Evolutionary conservation across 257 asterid species (phyloP).

Genomic region (Galeopsis tetrahit): DNA sequence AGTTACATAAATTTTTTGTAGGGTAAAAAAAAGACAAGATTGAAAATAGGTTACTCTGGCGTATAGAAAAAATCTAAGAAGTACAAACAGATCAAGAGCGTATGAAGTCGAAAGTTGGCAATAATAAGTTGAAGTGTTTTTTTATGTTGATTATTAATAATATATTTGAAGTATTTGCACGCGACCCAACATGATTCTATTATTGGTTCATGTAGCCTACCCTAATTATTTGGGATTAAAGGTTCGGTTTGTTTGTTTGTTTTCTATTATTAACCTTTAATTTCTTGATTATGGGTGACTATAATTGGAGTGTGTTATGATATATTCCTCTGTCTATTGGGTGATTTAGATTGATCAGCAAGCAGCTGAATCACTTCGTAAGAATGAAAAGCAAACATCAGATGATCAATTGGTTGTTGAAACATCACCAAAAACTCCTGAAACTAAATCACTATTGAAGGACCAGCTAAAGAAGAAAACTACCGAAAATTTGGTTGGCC

Average conservation of each 20-base stretch:
- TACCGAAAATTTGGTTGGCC: conserved; percentile 41
- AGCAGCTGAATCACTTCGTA: conserved; percentile 92
- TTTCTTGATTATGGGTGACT: conserved; percentile 22
- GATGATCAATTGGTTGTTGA: conserved; percentile 54
- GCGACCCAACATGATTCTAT: neutral
- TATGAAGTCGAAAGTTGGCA: neutral
- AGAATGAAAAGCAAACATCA: conserved; percentile 63
- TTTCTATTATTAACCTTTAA: neutral
- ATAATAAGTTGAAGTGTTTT: neutral
- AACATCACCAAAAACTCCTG: conserved; percentile 45
- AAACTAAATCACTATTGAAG: conserved; percentile 64
- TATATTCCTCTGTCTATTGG: conserved; percentile 30
- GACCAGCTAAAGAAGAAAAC: conserved; percentile 84
- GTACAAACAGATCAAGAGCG: neutral
- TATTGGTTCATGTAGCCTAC: no score
- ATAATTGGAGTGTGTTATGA: conserved; percentile 8
- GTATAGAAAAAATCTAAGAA: neutral
- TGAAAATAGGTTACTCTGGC: neutral
- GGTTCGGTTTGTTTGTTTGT: neutral
- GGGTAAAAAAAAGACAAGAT: neutral
- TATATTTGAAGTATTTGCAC: no score
- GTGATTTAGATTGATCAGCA: conserved; percentile 86
- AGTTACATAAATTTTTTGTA: neutral
- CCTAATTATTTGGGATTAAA: no score
- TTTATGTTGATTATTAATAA: neutral